These are phyloP conservation scores for Aureobasidium subglaciale DNA, from an alignment of 2,329 filamentous ascomycete species.

Conservation along the genomic window DNA sequence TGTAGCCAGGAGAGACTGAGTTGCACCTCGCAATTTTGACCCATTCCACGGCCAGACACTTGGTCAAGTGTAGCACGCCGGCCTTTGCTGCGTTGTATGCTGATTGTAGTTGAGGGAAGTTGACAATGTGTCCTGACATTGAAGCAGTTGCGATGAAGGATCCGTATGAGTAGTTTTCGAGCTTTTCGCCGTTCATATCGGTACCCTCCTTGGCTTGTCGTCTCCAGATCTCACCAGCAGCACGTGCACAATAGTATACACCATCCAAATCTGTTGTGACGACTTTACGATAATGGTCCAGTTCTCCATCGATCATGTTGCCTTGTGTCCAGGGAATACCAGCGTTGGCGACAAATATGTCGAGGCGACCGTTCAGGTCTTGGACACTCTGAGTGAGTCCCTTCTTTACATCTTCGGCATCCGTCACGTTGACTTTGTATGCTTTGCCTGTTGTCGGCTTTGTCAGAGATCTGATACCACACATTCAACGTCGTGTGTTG, in stretches of 20 bases:
- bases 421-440: conserved; percentile 43
- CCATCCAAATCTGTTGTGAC: conserved; percentile 67
- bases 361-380: conserved; percentile 68
- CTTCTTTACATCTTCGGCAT: conserved; percentile 35
- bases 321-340: conserved; percentile 69
- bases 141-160: conserved; percentile 65
- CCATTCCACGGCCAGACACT: conserved; percentile 70
- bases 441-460: conserved; percentile 34
- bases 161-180: conserved; percentile 25
- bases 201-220: conserved; percentile 63
- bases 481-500: neutral
- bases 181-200: conserved; percentile 39
- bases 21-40: conserved; percentile 67
- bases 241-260: conserved; percentile 69
- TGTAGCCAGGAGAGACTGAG: conserved; percentile 64
- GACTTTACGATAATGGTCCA: conserved; percentile 60
- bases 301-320: conserved; percentile 56
- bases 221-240: conserved; percentile 62
- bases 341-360: conserved; percentile 73
- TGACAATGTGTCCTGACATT: conserved; percentile 72
- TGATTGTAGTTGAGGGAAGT: conserved; percentile 67
- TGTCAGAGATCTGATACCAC: neutral
- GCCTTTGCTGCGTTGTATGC: conserved; percentile 37
- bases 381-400: conserved; percentile 37
- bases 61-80: conserved; percentile 41